Evolutionary conservation across 352 stramenopile species (phyloP).

Genomic region (Phytophthora uliginosa): DNA sequence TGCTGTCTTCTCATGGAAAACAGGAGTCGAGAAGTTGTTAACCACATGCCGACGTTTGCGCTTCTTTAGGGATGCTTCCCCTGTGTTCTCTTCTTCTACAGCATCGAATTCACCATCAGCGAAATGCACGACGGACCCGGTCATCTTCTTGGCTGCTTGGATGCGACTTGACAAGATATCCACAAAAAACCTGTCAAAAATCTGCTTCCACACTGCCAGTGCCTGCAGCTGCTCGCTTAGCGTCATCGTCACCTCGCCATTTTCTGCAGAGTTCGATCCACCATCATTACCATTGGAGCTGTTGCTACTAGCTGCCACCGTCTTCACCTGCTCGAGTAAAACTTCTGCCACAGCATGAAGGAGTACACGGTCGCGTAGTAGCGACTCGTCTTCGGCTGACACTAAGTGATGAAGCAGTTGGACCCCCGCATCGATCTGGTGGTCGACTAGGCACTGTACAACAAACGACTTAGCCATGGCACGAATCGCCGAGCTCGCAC

Average conservation of each 20-base stretch:
- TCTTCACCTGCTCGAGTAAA: conserved; percentile 62
- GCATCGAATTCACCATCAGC: conserved; percentile 39
- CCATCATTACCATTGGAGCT: conserved; percentile 19
- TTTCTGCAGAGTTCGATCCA: conserved; percentile 41
- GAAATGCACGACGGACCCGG: conserved; percentile 45
- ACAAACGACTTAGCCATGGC: conserved; percentile 73
- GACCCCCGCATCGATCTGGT: conserved; percentile 61
- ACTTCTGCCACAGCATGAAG: conserved; percentile 78
- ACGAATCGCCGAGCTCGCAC: conserved; percentile 78
- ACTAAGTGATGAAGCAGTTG: conserved; percentile 69
- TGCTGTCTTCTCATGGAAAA: conserved; percentile 73
- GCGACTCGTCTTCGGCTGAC: conserved; percentile 66
- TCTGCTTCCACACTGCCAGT: conserved; percentile 63
- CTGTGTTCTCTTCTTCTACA: conserved; percentile 31
- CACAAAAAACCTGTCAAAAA: conserved; percentile 79
- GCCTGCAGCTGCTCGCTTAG: conserved; percentile 54
- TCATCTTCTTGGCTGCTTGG: conserved; percentile 33
- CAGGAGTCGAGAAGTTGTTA: conserved; percentile 57
- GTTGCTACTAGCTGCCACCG: conserved; percentile 37
- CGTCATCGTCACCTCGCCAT: conserved; percentile 42
- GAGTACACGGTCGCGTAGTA: conserved; percentile 80
- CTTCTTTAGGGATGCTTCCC: conserved; percentile 34
- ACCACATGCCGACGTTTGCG: conserved; percentile 41
- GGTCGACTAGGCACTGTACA: conserved; percentile 74
- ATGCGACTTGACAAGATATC: conserved; percentile 48